Percentiles rank a stretch among this genome's conserved stretches.
phyloP scores from a whole-genome alignment of 1,284 basidiomycete species.

The Sporisorium iseilematis-ciliati region DNA sequence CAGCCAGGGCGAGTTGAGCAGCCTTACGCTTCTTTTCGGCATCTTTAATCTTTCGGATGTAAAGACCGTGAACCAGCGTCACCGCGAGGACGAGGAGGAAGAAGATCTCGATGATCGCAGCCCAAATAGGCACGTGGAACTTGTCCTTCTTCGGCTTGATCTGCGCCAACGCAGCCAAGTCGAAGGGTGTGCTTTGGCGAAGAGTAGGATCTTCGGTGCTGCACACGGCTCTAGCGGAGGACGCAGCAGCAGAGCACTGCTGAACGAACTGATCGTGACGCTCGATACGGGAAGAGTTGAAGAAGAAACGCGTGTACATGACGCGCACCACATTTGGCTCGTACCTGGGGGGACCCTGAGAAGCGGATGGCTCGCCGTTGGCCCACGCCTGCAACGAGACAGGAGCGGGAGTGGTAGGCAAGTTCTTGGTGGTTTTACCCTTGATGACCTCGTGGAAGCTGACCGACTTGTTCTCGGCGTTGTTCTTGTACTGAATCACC shows the following conservation, averaged over 20 bases:
- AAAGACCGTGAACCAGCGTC: conserved; percentile 50
- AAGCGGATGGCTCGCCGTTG: conserved; percentile 49
- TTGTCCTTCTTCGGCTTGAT: conserved; percentile 31
- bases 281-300: conserved; percentile 57
- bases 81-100: conserved; percentile 42
- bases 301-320: conserved; percentile 63
- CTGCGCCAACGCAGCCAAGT: conserved; percentile 16
- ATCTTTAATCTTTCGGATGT: conserved; percentile 46
- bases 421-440: conserved; percentile 38
- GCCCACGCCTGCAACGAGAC: conserved; percentile 52
- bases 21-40: conserved; percentile 43
- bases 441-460: conserved; percentile 35
- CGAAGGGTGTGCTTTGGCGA: conserved; percentile 50
- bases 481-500: conserved; percentile 52
- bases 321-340: conserved; percentile 43
- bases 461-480: conserved; percentile 38
- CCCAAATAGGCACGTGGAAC: conserved; percentile 43
- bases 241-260: conserved; percentile 38
- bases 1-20: conserved; percentile 25
- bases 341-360: conserved; percentile 51
- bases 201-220: conserved; percentile 57
- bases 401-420: conserved; percentile 54
- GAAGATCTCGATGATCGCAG: conserved; percentile 38
- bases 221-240: conserved; percentile 40
- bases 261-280: conserved; percentile 45